Percentiles rank a stretch among this genome's conserved stretches.
Evolutionary conservation across 345 rosid genomes (phyloP).

Genomic region (Camelina neglecta): DNA sequence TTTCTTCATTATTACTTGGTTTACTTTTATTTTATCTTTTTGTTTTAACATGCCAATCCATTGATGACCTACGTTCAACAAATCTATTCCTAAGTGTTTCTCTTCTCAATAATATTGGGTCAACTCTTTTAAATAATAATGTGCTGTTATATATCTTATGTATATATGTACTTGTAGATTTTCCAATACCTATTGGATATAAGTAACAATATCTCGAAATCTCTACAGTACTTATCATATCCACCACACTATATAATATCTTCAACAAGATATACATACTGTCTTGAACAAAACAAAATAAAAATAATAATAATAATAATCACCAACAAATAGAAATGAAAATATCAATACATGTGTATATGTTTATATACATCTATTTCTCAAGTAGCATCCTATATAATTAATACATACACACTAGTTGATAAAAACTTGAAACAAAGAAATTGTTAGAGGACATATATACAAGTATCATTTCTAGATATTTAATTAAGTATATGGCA

Average conservation of each 20-base stretch:
- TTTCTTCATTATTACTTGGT: conserved; percentile 7
- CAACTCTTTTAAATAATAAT: not conserved
- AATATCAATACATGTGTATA: too few species aligned
- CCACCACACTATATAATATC: conserved; percentile 4
- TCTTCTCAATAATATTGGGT: not conserved
- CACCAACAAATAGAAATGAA: not conserved
- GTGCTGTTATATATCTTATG: not conserved
- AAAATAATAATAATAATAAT: not conserved
- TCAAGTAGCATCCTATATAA: too few species aligned
- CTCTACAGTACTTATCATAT: not conserved
- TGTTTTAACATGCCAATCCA: not conserved
- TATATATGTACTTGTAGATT: not conserved
- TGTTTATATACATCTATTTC: too few species aligned
- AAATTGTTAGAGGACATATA: not conserved
- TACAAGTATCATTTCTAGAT: too few species aligned
- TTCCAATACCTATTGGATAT: not conserved
- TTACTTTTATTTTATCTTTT: not conserved
- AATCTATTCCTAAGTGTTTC: not conserved
- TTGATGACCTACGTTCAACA: not conserved
- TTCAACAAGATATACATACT: not conserved
- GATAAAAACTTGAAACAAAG: not conserved
- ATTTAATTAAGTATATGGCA: not conserved
- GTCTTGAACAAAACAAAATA: not conserved
- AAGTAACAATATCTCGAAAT: conserved; percentile 19
- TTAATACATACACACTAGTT: not conserved